phyloP scores from a whole-genome alignment of 306 rosid genomes.

The Ziziphus jujuba region DNA sequence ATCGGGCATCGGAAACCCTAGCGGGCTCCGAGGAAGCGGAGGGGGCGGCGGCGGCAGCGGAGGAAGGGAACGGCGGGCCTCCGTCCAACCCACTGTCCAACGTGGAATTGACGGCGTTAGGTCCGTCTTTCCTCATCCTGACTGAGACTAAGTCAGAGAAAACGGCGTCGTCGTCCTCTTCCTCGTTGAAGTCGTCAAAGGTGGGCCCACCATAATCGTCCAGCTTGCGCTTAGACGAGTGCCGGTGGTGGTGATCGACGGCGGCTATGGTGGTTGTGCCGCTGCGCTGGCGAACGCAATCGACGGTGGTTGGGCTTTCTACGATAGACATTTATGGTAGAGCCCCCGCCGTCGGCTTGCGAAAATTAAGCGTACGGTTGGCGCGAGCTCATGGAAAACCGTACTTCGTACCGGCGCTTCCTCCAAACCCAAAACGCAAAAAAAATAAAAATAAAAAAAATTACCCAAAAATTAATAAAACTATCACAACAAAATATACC shows the following conservation, averaged over 20 bases:
- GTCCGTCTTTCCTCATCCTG: conserved; percentile 67
- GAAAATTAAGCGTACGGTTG: conserved; percentile 10
- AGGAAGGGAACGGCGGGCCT: not conserved
- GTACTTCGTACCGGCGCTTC: conserved; percentile 17
- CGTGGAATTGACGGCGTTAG: conserved; percentile 45
- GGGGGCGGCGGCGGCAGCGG: conserved; percentile 11
- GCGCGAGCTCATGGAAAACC: conserved; percentile 22
- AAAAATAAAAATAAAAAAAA: not conserved
- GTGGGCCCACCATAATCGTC: conserved; percentile 54
- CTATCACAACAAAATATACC: too few species aligned
- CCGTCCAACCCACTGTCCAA: too few species aligned
- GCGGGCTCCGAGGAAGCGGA: too few species aligned
- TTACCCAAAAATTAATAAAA: too few species aligned
- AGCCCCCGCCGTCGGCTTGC: conserved; percentile 38
- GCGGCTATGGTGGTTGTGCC: conserved; percentile 12
- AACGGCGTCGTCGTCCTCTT: conserved; percentile 35
- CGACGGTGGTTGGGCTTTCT: conserved; percentile 49
- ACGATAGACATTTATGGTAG: conserved; percentile 68
- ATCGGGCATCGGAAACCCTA: conserved; percentile 37
- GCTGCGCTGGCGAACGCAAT: conserved; percentile 44
- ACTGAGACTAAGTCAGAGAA: conserved; percentile 53
- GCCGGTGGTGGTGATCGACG: conserved; percentile 33
- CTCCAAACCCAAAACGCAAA: not conserved
- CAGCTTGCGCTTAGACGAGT: conserved; percentile 68
- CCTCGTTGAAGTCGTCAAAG: conserved; percentile 43